phyloP scores from a whole-genome alignment of 1,284 basidiomycete species.

The Rhodotorula sp. region DNA sequence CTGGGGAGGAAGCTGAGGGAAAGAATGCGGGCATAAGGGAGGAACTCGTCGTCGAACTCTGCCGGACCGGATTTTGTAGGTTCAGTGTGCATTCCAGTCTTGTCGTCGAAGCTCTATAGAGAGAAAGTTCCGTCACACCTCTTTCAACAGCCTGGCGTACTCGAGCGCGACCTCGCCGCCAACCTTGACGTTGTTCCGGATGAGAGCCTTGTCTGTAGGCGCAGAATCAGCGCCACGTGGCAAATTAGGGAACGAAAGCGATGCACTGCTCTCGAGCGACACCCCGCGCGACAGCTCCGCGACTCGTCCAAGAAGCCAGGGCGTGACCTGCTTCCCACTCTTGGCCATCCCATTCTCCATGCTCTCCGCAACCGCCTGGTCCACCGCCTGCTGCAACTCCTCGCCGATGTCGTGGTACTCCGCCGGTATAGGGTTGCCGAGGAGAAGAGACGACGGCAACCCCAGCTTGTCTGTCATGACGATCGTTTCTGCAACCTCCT shows the following conservation, averaged over 20 bases:
- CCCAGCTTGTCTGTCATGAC: constrained; percentile 54
- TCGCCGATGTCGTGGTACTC: constrained; percentile 66
- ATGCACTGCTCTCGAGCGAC: constrained; percentile 69
- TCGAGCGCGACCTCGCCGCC: constrained; percentile 80
- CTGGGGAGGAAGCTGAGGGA: not conserved
- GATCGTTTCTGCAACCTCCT: constrained; percentile 66
- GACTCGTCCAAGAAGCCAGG: constrained; percentile 86
- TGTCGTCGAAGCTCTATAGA: not conserved
- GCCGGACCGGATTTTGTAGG: too few relatives aligned
- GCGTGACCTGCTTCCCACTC: constrained; percentile 87
- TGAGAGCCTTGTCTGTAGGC: constrained; percentile 72
- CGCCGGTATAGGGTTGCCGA: constrained; percentile 87
- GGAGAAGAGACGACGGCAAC: constrained; percentile 69
- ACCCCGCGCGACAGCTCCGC: constrained; percentile 73
- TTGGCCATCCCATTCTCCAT: constrained; percentile 75
- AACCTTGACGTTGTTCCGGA: constrained; percentile 85
- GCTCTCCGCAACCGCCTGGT: constrained; percentile 80
- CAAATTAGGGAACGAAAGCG: not conserved
- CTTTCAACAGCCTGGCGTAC: constrained; percentile 60
- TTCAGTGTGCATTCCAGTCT: constrained; percentile 8
- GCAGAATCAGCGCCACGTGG: too few relatives aligned
- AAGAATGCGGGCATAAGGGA: not conserved
- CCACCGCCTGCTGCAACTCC: constrained; percentile 73
- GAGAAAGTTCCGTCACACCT: constrained; percentile 18
- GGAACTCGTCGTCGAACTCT: too few relatives aligned